Conservation (phyloP, 108 stramenopile species). For the Nitzschia sp. region DNA sequence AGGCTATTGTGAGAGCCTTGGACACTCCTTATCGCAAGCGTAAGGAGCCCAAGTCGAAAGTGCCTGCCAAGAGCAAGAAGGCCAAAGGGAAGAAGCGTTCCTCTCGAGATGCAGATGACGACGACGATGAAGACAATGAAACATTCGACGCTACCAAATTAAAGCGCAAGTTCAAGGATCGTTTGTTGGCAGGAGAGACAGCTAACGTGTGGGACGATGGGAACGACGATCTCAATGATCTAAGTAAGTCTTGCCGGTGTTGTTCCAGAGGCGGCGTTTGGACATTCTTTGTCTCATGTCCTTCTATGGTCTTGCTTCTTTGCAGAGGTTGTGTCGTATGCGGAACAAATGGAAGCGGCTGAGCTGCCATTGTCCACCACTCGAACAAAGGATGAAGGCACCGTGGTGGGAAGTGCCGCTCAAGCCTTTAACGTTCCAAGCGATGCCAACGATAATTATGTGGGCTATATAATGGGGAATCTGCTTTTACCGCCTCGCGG, state of each 20-base stretch:
- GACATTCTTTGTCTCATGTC: too few species aligned
- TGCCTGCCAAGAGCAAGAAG: slow-evolving; percentile 15
- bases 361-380: slow-evolving; percentile 54
- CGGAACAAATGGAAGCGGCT: slow-evolving; percentile 52
- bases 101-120: background rate
- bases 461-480: slow-evolving; percentile 88
- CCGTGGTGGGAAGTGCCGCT: slow-evolving; percentile 73
- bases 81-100: slow-evolving; percentile 8
- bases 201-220: slow-evolving; percentile 76
- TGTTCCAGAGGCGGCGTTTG: too few species aligned
- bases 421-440: slow-evolving; percentile 85
- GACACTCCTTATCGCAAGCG: slow-evolving; percentile 76
- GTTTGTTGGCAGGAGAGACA: slow-evolving; percentile 52
- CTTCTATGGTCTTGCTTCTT: background rate
- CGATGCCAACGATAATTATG: slow-evolving; percentile 54
- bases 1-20: slow-evolving; percentile 55
- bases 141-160: slow-evolving; percentile 62
- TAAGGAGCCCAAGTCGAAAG: slow-evolving; percentile 18
- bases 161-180: slow-evolving; percentile 49
- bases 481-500: slow-evolving; percentile 80
- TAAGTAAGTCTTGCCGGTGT: slow-evolving; percentile 63
- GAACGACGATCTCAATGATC: slow-evolving; percentile 42
- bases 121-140: slow-evolving; percentile 33
- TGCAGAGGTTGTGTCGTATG: slow-evolving; percentile 63
- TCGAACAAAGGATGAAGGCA: slow-evolving; percentile 63